These are phyloP conservation scores for Paraleonurus japonicus DNA, from an alignment of 257 asterid species.

Conservation along the genomic window DNA sequence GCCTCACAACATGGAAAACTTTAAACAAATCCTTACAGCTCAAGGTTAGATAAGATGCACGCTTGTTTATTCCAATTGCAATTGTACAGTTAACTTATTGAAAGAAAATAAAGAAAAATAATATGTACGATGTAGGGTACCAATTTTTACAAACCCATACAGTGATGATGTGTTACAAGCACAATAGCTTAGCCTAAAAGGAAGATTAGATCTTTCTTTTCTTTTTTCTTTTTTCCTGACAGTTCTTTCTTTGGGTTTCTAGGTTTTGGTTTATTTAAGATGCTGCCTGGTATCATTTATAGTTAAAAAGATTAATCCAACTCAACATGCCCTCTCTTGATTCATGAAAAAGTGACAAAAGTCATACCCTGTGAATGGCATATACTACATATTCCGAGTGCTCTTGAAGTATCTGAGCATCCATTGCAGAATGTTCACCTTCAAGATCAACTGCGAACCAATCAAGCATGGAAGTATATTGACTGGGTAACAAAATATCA, in stretches of 20 bases:
- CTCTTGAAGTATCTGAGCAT: slow-evolving; percentile 95
- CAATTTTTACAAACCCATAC: slow-evolving; percentile 4
- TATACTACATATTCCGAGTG: slow-evolving; percentile 92
- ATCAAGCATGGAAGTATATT: slow-evolving; percentile 77
- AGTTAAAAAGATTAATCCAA: slow-evolving; percentile 24
- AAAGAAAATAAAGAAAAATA: slow-evolving; percentile 1
- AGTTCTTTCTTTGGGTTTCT: slow-evolving; percentile 6
- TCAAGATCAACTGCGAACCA: slow-evolving; percentile 99
- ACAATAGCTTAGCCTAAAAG: slow-evolving; percentile 1
- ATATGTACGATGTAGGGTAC: background rate
- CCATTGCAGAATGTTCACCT: slow-evolving; percentile 99
- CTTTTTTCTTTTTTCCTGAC: background rate
- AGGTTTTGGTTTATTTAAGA: background rate
- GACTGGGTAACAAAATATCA: slow-evolving; percentile 57
- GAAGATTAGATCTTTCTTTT: background rate
- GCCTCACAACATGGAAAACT: slow-evolving; percentile 14
- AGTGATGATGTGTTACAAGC: slow-evolving; percentile 2
- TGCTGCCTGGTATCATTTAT: background rate
- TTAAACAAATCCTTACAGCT: slow-evolving; percentile 8
- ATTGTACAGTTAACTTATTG: slow-evolving; percentile 5
- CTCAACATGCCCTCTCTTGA: slow-evolving; percentile 22
- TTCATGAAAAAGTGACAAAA: slow-evolving; percentile 39
- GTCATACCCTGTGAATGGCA: slow-evolving; percentile 94
- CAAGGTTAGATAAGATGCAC: slow-evolving; percentile 8
- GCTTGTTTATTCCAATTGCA: background rate